Base-by-base conservation (phyloP, 495 filamentous ascomycete species). In the Xylaria castorea region DNA sequence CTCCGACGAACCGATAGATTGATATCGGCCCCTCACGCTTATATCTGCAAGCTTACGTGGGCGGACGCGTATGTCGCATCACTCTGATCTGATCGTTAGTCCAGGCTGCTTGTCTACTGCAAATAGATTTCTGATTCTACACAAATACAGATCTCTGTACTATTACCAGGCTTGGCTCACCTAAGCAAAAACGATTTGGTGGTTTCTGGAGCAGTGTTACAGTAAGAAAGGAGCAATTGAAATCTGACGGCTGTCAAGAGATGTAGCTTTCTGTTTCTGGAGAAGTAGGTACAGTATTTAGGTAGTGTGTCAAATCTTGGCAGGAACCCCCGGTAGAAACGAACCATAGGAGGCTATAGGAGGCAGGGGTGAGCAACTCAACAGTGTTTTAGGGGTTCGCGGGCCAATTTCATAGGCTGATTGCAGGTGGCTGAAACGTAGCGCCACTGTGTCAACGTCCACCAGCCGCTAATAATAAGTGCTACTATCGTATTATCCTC, bases 351-450 rank as follows among this genome's bases (percentile, higher is more conserved):
- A 51, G 18, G 18, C 20, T 55, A 55, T 55, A 55, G 25, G 3
- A 55, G 53, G 53, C 53, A 55, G 51, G 51, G 51, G 51, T 25
- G 22, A 22, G 4, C 51, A 6, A 36, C 16, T 61, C 32, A 58
- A 12, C 14, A 16, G 57, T 40, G 64, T 66, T 50, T 53, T 53
- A 53, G 64, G 64, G 64, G 64, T 50, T 38, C 27, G 46, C 44
- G 30, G 30, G 12, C 25, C 48, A 34, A 46, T 51, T 51, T 20
- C 16, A 65, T 38, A 36, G 66, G 66, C 25, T 25, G 30, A 32
- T 22, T 53, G 48, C 25, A 53, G 8, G 12, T 67, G 66, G 50
- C 66, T 68, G 66, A 68, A 57, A 68, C 66, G 48, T 68, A 68
- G 66, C 66, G 32, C 64, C 64, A 66, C 44, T 53, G 64, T 51